Percentiles rank a stretch among this genome's conserved stretches.
phyloP scores from a whole-genome alignment of 2,329 filamentous ascomycete species.

The Penicillium polonicum region DNA sequence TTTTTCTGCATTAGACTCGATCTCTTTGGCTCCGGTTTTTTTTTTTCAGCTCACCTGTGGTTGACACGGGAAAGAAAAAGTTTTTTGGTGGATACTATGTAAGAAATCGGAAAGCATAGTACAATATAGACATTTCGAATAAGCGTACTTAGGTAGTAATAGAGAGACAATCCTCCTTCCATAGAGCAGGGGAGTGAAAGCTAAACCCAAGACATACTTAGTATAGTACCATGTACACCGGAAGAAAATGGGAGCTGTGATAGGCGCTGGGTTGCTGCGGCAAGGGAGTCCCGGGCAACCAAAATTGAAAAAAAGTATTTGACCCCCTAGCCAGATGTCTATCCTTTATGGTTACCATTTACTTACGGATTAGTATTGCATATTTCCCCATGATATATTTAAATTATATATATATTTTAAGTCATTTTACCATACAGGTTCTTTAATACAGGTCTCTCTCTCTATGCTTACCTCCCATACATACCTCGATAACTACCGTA shows the following conservation, averaged over 20 bases:
- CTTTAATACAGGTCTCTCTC: no score
- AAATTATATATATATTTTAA: neutral
- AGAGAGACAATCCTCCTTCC: constrained; percentile 7
- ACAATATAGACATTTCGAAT: no score
- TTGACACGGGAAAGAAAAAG: constrained; percentile 21
- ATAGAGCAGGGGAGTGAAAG: constrained; percentile 3
- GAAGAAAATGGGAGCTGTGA: constrained; percentile 22
- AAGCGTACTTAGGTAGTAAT: no score
- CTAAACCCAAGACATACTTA: neutral
- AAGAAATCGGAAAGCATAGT: neutral
- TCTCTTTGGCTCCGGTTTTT: constrained; percentile 28
- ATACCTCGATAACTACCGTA: neutral
- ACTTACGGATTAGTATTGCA: neutral
- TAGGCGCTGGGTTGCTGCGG: constrained; percentile 38
- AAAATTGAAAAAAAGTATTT: constrained; percentile 9
- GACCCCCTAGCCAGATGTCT: constrained; percentile 10
- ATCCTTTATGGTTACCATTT: constrained; percentile 3
- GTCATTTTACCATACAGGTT: no score
- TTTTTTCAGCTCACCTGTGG: constrained; percentile 23
- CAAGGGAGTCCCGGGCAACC: constrained; percentile 43
- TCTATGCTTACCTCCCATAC: no score
- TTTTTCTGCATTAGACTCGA: constrained; percentile 30
- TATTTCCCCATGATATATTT: neutral
- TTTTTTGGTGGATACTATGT: constrained; percentile 16
- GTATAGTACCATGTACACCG: no score